Evolutionary conservation across 345 rosid species (phyloP).

Genomic region (Euphorbia tirucalli): DNA sequence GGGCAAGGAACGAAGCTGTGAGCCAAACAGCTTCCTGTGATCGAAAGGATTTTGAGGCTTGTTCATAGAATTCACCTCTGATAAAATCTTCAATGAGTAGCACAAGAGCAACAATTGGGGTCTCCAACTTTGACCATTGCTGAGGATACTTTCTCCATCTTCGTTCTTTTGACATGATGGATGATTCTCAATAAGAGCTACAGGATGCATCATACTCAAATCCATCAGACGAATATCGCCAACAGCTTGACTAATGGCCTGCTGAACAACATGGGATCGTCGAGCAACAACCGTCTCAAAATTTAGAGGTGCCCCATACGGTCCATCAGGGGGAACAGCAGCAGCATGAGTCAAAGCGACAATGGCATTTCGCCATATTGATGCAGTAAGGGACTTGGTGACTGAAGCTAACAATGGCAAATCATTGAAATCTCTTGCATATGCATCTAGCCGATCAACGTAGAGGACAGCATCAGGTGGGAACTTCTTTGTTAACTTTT

Average conservation of each 20-base stretch:
- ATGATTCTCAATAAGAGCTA: constrained; percentile 61
- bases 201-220: constrained; percentile 43
- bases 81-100: constrained; percentile 51
- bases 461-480: constrained; percentile 72
- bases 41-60: constrained; percentile 31
- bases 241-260: constrained; percentile 45
- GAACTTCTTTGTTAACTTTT: constrained; percentile 45
- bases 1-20: constrained; percentile 32
- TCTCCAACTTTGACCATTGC: constrained; percentile 51
- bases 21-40: constrained; percentile 32
- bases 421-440: constrained; percentile 37
- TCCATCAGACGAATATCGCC: constrained; percentile 43
- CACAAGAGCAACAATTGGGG: constrained; percentile 53
- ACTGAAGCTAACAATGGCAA: constrained; percentile 43
- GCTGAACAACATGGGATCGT: constrained; percentile 44
- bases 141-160: constrained; percentile 34
- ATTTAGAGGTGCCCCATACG: constrained; percentile 41
- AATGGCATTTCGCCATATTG: constrained; percentile 64
- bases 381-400: constrained; percentile 46
- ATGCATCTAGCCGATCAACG: constrained; percentile 62
- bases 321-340: constrained; percentile 51
- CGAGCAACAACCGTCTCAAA: constrained; percentile 47
- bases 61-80: constrained; percentile 33
- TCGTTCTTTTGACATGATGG: constrained; percentile 26
- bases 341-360: constrained; percentile 65